Base-by-base conservation (phyloP, 2,329 filamentous ascomycete species). In the Fusarium sarcochroum region DNA sequence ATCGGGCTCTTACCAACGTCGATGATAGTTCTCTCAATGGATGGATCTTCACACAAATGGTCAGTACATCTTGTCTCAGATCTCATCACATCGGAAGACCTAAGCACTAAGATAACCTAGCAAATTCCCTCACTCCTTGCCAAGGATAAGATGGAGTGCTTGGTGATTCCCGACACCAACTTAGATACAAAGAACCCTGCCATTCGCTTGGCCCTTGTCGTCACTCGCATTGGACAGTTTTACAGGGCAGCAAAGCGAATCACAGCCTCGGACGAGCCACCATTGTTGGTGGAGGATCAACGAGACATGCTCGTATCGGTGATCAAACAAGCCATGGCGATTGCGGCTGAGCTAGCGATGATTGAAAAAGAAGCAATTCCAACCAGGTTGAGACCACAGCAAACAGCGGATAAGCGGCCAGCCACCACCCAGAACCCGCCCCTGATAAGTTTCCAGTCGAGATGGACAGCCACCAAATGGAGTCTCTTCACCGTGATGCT, bases 41-140 rank as follows among this genome's bases (percentile, higher is more conserved):
- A 6, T 68, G 65, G 65, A 68, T 68, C 2, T 68, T 68, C 17
- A 54, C 64, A 7, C 55, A 59, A 46, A 21, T 68, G 63, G 65
- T 68, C n/a, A 60, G 64, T 64, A 32, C 21, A n/a, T 3, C 27
- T 64, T 64, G 50, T 30, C 6, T n/a, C 18, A 8, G 3, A 7
- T 13, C 35, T 50, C 40, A 37, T 49, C 40, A 17, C 45, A 37
- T 25, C 17, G 25, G 34, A 38, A 40, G 41, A 5, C 47, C 48
- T 51, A 51, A 50, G 47, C 44, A 40, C 46, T 56, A 23, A 40
- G 44, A 58, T n/a, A 49, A 13, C 10, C 4, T 10, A 68, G 65
- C 65, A 68, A 68, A 41, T 68, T 21, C 53, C 53, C 10, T 64
- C 65, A 5, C 42, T 68, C 20, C 51, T 45, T 23, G 23, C 46